Base-by-base conservation (phyloP, 805 yeast species). In the Saturnispora saitoi region DNA sequence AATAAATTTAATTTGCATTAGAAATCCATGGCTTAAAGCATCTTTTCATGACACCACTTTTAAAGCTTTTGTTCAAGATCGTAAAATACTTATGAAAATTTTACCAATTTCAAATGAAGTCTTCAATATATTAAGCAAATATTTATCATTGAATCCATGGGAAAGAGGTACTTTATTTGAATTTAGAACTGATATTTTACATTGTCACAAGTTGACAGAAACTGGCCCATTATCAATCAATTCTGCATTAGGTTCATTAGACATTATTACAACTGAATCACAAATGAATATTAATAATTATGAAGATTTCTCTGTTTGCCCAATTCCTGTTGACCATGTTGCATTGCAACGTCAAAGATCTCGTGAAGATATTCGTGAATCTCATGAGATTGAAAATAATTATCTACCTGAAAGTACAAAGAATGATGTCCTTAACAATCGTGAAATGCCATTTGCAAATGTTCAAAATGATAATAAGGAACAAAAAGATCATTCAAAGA, bases 21-120 rank as follows among this genome's bases (percentile, higher is more conserved):
- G 95, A 62, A 90, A 89, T 58, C 96, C 96, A 28, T 89, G 96
- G 96, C 77, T 86, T 45, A 80, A 82, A 56, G 95, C 95, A 10
- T 75, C 83, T 46, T 68, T 78, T 36, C 74, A 75, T 40, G 88
- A 82, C 58, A 67, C 74, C 36, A 76, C 95, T 0, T 89, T 84
- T 65, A 70, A 70, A 51, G 81, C 80, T 24, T 90, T 75, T 63
- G 70, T 78, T 32, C 68, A 73, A 43, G 77, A 80, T 53, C 72
- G 78, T 11, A 58, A 64, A 10, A 73, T 87, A 4, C 68, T 89
- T 48, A 65, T 71, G 58, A 73, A 76, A 48, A 87, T 89, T 29
- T 67, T 89, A 54, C 95, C 96, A 36, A 75, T 89, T 6, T 81
- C 90, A 28, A 60, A 66, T 17, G 83, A 82, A 52, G 70, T 87